Base-by-base conservation (phyloP, 176 grass and related monocot genomes). In the Oropetium thomaeum region DNA sequence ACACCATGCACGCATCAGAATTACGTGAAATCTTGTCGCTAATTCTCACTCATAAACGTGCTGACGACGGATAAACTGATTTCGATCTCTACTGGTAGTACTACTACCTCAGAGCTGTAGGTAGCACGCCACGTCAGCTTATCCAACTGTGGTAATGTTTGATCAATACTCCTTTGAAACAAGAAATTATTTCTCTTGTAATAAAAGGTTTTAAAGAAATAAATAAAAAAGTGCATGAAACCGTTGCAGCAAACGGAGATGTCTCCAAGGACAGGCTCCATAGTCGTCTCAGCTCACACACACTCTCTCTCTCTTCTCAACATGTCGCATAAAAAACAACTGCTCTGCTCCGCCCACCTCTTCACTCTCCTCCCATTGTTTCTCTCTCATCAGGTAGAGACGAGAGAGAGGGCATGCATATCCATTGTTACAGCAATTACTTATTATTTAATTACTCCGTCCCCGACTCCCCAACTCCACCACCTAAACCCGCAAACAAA, bases 361-460 rank as follows among this genome's bases (percentile, higher is more conserved):
- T 20, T 31, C 2, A 7, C 29, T 23, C 51, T 54, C 51, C 49
- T 23, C 49, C n/a, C 8, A n/a, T 41, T 38, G 55, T 58, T 58
- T 57, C 71, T 37, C 41, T 70, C 54, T 49, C 64, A 22, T 75
- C 51, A 54, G 14, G 27, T 42, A 39, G 34, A 40, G 37, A 52
- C n/a, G 55, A 58, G 27, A 10, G 28, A 4, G 35, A 15, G 44
- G 26, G 62, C 75, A 78, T 79, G 80, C 86, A 83, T 75, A 88
- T 83, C 86, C 80, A 88, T 79, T 88, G n/a, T n/a, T n/a, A n/a
- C n/a, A 69, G 62, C 44, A 74, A 62, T 69, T 74, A 83, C 74
- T 87, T 69, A 88, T 70, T 88, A 69, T 80, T 79, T 87, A 75
- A 88, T 70, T 88, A 69, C 85, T 79, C 42, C 35, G 23, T 7